Evolutionary conservation across 1,284 basidiomycete species (phyloP).

Genomic region (Fomitiporia mediterranea): DNA sequence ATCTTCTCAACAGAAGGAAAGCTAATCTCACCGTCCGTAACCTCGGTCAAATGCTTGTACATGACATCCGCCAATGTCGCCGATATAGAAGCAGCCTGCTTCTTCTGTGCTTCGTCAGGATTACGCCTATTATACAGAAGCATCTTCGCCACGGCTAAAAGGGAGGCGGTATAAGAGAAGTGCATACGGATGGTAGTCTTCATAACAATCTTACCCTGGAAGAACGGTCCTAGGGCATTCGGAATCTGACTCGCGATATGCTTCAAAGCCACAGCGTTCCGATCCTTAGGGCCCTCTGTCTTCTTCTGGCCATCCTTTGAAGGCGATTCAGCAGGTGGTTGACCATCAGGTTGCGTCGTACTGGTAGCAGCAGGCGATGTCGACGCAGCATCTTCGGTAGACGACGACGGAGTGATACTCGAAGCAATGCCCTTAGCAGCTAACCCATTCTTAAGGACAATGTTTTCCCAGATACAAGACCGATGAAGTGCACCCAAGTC

Average conservation of each 20-base stretch:
- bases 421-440: constrained; percentile 49
- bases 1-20: not conserved
- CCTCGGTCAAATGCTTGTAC: constrained; percentile 63
- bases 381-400: constrained; percentile 30
- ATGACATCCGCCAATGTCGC: constrained; percentile 69
- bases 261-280: constrained; percentile 75
- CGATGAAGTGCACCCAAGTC: constrained; percentile 83
- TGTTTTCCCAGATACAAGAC: constrained; percentile 83
- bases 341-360: not conserved
- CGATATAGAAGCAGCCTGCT: constrained; percentile 71
- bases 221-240: constrained; percentile 75
- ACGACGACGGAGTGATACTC: constrained; percentile 34
- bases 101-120: constrained; percentile 73
- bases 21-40: constrained; percentile 44
- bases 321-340: constrained; percentile 2
- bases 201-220: constrained; percentile 64
- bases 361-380: constrained; percentile 20
- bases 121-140: constrained; percentile 81
- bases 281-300: constrained; percentile 44
- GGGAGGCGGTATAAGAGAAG: constrained; percentile 13
- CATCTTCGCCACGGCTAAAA: constrained; percentile 60
- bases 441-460: constrained; percentile 64
- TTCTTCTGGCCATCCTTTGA: constrained; percentile 31
- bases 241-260: constrained; percentile 82
- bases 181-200: not conserved